Evolutionary conservation across 148 eudicot species (phyloP).

Genomic region (Rhododendron kiyosumense): DNA sequence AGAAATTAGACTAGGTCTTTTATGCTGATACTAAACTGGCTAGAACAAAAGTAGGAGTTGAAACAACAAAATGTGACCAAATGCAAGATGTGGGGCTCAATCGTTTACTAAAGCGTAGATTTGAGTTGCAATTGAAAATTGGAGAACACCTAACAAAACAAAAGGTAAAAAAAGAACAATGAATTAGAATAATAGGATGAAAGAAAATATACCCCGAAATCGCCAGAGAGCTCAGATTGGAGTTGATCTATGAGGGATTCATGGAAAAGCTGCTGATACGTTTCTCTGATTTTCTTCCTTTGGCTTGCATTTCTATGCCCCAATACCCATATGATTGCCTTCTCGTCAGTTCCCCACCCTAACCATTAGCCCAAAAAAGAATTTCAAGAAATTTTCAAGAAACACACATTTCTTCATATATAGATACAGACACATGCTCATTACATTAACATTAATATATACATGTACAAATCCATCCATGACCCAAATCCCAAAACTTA

Average conservation of each 20-base stretch:
- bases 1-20: background rate
- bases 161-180: background rate
- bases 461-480: too few relatives aligned
- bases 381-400: background rate
- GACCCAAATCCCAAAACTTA: background rate
- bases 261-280: constrained; percentile 54
- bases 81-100: background rate
- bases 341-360: constrained; percentile 76
- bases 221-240: constrained; percentile 64
- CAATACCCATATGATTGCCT: constrained; percentile 45
- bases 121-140: background rate
- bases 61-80: background rate
- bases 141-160: background rate
- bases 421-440: background rate
- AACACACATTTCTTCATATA: background rate
- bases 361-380: background rate
- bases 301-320: constrained; percentile 72
- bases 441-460: background rate
- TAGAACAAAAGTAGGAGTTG: background rate
- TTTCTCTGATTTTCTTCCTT: constrained; percentile 56
- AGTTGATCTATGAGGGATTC: constrained; percentile 47
- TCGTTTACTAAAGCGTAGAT: background rate
- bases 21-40: background rate
- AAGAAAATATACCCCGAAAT: constrained; percentile 36
- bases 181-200: background rate